Evolutionary conservation across 257 asterid genomes (phyloP).

Genomic region (Solanum sitiens): DNA sequence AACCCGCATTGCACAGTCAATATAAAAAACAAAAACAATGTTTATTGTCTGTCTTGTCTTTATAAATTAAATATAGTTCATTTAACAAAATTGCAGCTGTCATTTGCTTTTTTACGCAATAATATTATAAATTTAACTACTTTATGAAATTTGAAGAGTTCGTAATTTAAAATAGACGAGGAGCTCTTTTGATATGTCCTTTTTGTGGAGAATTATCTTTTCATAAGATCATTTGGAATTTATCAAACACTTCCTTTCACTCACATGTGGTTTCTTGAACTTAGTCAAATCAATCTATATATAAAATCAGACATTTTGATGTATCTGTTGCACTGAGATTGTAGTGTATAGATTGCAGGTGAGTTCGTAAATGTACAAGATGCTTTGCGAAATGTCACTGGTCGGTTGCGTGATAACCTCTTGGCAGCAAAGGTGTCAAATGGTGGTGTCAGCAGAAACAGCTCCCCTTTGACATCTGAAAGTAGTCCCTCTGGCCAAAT

Average conservation of each 20-base stretch:
- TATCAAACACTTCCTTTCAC: not conserved
- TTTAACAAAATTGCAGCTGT: not conserved
- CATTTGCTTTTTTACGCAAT: not conserved
- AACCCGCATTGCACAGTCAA: not conserved
- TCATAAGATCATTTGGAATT: not conserved
- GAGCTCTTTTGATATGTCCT: not conserved
- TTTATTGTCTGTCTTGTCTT: not conserved
- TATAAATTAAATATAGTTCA: not conserved
- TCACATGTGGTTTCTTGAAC: not conserved
- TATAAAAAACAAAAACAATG: no score
- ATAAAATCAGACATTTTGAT: not conserved
- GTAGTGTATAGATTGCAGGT: conserved; percentile 48
- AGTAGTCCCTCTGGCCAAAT: conserved; percentile 25
- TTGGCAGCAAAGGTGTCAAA: conserved; percentile 21
- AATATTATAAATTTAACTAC: not conserved
- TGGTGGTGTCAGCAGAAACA: conserved; percentile 20
- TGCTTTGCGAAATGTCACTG: conserved; percentile 56
- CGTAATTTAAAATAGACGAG: not conserved
- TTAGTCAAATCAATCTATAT: not conserved
- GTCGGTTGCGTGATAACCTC: conserved; percentile 46
- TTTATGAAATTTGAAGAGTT: not conserved
- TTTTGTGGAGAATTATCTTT: not conserved
- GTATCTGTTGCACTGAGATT: not conserved
- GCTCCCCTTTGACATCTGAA: conserved; percentile 17
- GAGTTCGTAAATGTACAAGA: conserved; percentile 45